Percentiles rank a stretch among this genome's conserved stretches.
Conservation (phyloP, 83 land plant genomes). For the Picea engelmannii region DNA sequence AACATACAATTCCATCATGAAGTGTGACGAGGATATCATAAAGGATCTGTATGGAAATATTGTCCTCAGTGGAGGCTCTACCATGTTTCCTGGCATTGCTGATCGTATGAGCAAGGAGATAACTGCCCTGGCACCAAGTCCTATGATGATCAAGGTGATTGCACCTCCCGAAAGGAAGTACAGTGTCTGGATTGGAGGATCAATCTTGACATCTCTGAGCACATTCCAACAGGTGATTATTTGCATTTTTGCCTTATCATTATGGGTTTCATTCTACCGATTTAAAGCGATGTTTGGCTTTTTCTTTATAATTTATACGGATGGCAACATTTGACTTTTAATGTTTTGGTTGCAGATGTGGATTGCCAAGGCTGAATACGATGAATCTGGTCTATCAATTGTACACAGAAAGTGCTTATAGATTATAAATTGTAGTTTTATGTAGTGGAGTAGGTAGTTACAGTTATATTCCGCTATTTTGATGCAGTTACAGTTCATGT, state of each 20-base stretch:
- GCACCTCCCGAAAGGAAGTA: constrained; percentile 82
- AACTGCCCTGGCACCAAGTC: constrained; percentile 62
- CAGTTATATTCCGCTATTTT: too few species aligned
- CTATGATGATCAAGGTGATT: constrained; percentile 73
- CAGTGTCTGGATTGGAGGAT: constrained; percentile 53
- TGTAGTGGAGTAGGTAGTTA: too few species aligned
- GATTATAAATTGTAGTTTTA: not conserved
- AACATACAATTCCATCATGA: constrained; percentile 15
- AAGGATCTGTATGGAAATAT: constrained; percentile 29
- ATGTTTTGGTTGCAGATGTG: constrained; percentile 24
- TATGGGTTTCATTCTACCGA: too few species aligned
- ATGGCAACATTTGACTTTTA: not conserved
- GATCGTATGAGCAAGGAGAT: constrained; percentile 78
- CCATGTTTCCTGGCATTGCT: constrained; percentile 73
- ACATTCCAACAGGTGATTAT: constrained; percentile 51
- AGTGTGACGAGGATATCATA: constrained; percentile 30
- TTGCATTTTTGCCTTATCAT: not conserved
- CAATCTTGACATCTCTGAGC: constrained; percentile 33
- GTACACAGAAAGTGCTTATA: constrained; percentile 28
- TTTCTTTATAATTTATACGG: not conserved
- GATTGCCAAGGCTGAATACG: constrained; percentile 25
- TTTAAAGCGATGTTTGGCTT: too few species aligned
- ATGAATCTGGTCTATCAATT: constrained; percentile 24
- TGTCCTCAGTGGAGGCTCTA: constrained; percentile 62
- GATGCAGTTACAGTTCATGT: too few species aligned